Percentiles rank a stretch among this genome's conserved stretches.
Evolutionary conservation across 345 rosid genomes (phyloP).

Genomic region (Euphorbia pulcherrima): DNA sequence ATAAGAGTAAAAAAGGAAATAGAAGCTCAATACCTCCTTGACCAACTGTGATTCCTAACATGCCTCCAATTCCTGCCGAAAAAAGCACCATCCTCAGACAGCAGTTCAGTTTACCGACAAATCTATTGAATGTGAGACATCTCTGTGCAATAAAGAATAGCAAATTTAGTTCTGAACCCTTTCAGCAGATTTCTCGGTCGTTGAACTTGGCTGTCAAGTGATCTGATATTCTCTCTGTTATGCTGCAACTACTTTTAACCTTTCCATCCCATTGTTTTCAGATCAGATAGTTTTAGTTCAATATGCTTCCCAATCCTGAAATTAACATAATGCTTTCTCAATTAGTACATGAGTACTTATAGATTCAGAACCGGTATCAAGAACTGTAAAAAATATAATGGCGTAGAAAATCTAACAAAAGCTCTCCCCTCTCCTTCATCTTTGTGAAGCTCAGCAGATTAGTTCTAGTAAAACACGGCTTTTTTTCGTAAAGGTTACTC

Average conservation of each 20-base stretch:
- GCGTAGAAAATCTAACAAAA: background rate
- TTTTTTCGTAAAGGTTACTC: background rate
- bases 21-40: no score
- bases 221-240: background rate
- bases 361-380: background rate
- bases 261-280: slow-evolving; percentile 74
- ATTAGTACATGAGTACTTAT: background rate
- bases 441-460: background rate
- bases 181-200: background rate
- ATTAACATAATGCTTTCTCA: slow-evolving; percentile 5
- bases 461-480: background rate
- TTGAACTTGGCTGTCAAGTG: background rate
- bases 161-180: background rate
- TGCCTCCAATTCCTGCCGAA: no score
- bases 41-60: no score
- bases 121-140: background rate
- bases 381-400: background rate
- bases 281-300: slow-evolving; percentile 60
- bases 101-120: background rate
- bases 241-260: slow-evolving; percentile 17
- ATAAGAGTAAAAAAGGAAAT: no score
- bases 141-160: background rate
- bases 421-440: background rate
- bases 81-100: background rate
- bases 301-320: slow-evolving; percentile 74